phyloP scores from a whole-genome alignment of 148 eudicot genomes.

The Agrostemma githago region DNA sequence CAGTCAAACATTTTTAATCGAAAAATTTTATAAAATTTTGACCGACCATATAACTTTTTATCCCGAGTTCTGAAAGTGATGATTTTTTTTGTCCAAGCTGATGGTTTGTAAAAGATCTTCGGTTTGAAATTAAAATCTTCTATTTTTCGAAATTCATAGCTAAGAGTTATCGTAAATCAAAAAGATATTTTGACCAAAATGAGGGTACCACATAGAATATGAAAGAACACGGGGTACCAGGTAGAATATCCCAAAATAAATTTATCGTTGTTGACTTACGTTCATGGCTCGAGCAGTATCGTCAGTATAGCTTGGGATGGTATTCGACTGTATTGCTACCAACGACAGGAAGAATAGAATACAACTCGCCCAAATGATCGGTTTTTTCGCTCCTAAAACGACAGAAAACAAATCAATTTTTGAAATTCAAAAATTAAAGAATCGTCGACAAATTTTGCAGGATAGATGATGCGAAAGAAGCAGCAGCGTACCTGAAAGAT shows the following conservation, averaged over 20 bases:
- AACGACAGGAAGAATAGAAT: constrained; percentile 65
- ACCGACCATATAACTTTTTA: no score
- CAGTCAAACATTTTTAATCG: no score
- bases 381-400: constrained; percentile 58
- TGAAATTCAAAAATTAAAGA: background rate
- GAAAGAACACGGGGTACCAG: no score
- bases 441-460: background rate
- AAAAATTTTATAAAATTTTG: no score
- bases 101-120: no score
- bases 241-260: background rate
- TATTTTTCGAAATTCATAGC: no score
- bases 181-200: no score
- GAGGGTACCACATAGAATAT: background rate
- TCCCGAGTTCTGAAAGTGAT: no score
- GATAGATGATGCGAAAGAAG: constrained; percentile 11
- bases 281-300: constrained; percentile 83
- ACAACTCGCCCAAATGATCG: constrained; percentile 43
- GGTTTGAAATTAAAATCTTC: no score
- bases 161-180: no score
- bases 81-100: no score
- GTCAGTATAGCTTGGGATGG: constrained; percentile 68
- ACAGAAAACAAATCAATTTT: background rate
- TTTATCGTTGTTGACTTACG: constrained; percentile 38
- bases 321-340: constrained; percentile 47
- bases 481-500: constrained; percentile 67